Evolutionary conservation across 2,329 filamentous ascomycete genomes (phyloP), one percentile per base, ranked within the genome.

Genomic region (Cladosporium halotolerans): DNA sequence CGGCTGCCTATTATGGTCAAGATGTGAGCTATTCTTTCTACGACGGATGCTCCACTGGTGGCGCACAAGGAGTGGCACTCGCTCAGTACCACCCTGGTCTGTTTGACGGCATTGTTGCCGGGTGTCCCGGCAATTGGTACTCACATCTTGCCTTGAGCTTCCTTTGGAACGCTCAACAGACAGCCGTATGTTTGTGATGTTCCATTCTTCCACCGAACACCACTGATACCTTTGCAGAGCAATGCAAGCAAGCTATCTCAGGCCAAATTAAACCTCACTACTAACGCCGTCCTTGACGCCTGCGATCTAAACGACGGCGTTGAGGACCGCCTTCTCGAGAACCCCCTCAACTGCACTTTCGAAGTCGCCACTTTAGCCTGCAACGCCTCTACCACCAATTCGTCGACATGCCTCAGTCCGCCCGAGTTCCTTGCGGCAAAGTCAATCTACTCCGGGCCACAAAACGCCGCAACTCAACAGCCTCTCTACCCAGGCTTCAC

Each of bases 41-140:
- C 54, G 57, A 60, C 23, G 72, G 72, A 5, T 75, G 72, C 46
- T 72, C 68, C 0, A 73, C 71, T 3, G 73, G 72, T 7, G 72
- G 73, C 8, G 67, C 68, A 6, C 72, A 75, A 61, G 73, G 70
- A 19, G 32, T 42, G 45, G 69, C 72, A 23, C 58, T 71, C n/a
- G 70, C 70, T 2, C 68, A 73, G 47, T 69, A 60, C 13, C 68
- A 73, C 52, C 71, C 72, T 0, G 58, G 67, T 1, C 61, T 74
- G 4, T 75, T 76, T 41, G 71, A 75, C 55, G 72, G 73, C 1
- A 73, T 75, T 5, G 60, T 68, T 36, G 72, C 70, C 8, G 70
- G 71, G 11, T 65, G 62, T 32, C 73, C 72, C 4, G 73, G 70
- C 0, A 68, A 71, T 43, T 72, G 66, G 65, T 72, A 70, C 45